Base-by-base conservation (phyloP, 1,139 yeast species). In the Yamadazyma oceani region DNA sequence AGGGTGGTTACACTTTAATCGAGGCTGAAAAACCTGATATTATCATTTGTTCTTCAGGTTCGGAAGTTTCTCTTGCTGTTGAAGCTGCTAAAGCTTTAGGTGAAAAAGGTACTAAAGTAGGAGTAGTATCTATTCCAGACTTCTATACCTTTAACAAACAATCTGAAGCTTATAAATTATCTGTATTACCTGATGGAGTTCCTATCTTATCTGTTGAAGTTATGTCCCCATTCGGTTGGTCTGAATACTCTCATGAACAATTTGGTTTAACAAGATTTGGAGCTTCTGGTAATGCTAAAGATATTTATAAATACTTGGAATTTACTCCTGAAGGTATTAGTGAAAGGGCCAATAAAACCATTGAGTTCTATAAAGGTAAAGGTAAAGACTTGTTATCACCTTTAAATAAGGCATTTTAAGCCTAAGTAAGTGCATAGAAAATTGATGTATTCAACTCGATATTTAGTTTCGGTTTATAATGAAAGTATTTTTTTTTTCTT, bases 241-340 rank as follows among this genome's bases (percentile, higher is more conserved):
- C 83, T 57, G 86, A 84, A 69, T 94, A 89, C 76, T 81, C 97
- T 45, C 98, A 94, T 73, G 95, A 86, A 74, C 95, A 89, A 67
- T 87, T 92, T 60, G 97, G 97, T 67, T 78, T 94, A 63, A 80
- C 89, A 80, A 81, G 89, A 72, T 94, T 92, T 62, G 99, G 99
- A 78, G 95, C 94, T 50, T 89, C 97, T 46, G 98, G 96, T 65
- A 87, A 88, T 65, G 95, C 85, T 60, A 69, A 72, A 44, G 88
- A 85, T 46, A 78, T 92, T 44, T 94, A 82, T 82, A 80, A 86
- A 68, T 73, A 62, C 75, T 87, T 90, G 55, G 96, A 80, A 50
- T 92, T 94, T 75, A 90, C 96, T 40, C 85, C 94, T 50, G 97
- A 88, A 62, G 96, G 96, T 52, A 76, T 94, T 66, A 92, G 95